Percentiles rank a stretch among this genome's conserved stretches.
Conservation (phyloP, 768 basidiomycete species). For the Austroboletus eburneus region DNA sequence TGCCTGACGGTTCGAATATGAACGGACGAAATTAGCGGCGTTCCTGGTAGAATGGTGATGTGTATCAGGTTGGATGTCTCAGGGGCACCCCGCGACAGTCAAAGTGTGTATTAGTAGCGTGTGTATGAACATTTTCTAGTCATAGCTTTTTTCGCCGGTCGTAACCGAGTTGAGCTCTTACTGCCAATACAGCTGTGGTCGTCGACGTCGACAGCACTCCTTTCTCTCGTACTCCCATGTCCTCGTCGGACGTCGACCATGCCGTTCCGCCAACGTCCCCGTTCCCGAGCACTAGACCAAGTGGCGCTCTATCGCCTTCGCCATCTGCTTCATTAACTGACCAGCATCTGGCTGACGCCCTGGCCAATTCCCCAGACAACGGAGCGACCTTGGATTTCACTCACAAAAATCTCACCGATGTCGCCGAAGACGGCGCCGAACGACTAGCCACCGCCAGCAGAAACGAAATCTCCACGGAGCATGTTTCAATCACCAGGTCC, state of each 20-base stretch:
- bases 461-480: slow-evolving; percentile 42
- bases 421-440: slow-evolving; percentile 70
- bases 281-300: slow-evolving; percentile 22
- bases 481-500: slow-evolving; percentile 59
- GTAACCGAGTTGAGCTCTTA: slow-evolving; percentile 24
- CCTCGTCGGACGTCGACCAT: slow-evolving; percentile 29
- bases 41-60: slow-evolving; percentile 5
- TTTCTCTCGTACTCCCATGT: slow-evolving; percentile 20
- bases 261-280: slow-evolving; percentile 26
- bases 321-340: slow-evolving; percentile 45
- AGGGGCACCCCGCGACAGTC: neutral
- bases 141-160: slow-evolving; percentile 23
- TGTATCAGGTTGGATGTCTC: slow-evolving; percentile 4
- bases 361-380: slow-evolving; percentile 63
- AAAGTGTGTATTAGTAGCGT: slow-evolving; percentile 4
- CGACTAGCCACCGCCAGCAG: slow-evolving; percentile 64
- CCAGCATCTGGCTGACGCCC: slow-evolving; percentile 61
- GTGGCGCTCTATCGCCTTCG: slow-evolving; percentile 27
- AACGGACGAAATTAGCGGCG: slow-evolving; percentile 5
- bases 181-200: slow-evolving; percentile 10
- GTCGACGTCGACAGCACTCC: slow-evolving; percentile 15
- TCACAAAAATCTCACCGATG: slow-evolving; percentile 70
- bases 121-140: slow-evolving; percentile 8
- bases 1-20: slow-evolving; percentile 18
- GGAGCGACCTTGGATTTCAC: slow-evolving; percentile 85